These are phyloP conservation scores for Rubia yunnanensis DNA, from an alignment of 257 asterid genomes.

Conservation along the genomic window DNA sequence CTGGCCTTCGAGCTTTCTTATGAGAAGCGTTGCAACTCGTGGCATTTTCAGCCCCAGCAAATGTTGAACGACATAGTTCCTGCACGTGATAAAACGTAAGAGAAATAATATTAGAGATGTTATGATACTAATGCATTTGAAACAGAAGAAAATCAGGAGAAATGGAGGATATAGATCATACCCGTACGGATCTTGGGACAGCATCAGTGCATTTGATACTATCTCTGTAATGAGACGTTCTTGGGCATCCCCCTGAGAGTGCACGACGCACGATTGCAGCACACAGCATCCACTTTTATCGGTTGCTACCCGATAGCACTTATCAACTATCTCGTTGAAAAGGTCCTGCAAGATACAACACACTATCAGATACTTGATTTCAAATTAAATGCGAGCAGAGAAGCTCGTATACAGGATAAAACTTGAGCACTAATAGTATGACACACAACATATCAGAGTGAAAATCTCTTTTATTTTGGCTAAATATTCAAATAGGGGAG, in stretches of 20 bases:
- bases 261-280: constrained; percentile 51
- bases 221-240: constrained; percentile 36
- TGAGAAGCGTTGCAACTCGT: constrained; percentile 26
- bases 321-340: constrained; percentile 32
- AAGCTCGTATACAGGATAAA: background rate
- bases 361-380: constrained; percentile 15
- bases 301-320: constrained; percentile 52
- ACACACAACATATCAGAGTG: no score
- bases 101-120: background rate
- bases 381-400: constrained; percentile 2
- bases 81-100: constrained; percentile 15
- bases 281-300: constrained; percentile 71
- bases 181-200: constrained; percentile 78
- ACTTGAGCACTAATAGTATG: no score
- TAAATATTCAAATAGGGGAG: no score
- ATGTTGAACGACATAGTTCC: constrained; percentile 83
- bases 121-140: background rate
- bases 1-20: constrained; percentile 36
- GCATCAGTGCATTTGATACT: constrained; percentile 33
- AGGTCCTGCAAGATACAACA: constrained; percentile 37
- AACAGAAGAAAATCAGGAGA: constrained; percentile 1
- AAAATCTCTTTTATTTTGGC: no score
- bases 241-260: constrained; percentile 42
- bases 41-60: constrained; percentile 43
- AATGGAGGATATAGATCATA: constrained; percentile 20